Base-by-base conservation (phyloP, 1,139 yeast genomes). In the Eremothecium gossypii region DNA sequence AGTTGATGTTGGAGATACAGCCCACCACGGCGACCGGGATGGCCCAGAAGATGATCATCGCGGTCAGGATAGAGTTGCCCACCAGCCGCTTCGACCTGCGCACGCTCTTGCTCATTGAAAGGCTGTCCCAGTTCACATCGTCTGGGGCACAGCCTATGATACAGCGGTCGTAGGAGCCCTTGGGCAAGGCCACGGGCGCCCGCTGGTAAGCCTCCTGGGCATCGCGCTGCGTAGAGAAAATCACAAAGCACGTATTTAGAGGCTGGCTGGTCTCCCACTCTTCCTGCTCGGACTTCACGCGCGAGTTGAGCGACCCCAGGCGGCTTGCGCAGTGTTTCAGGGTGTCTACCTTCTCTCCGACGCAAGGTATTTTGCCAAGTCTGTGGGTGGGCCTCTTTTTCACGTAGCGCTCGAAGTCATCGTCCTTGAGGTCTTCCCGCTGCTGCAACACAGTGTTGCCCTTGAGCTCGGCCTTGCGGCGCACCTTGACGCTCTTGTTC, bases 21-120 rank as follows among this genome's bases (percentile, higher is more conserved):
- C 94, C 93, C 20, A 85, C 83, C 47, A 84, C 79, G 4, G 94
- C 85, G 10, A 84, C 91, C 2, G 95, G 95, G 47, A 85, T 71
- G 30, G 93, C 81, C 95, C 95, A 85, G 51, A 84, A 77, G 13
- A 83, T 67, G 41, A 84, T 71, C 51, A 81, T 53, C 3, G 77
- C 70, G 11, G 71, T 60, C 48, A 82, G 68, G 5, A 77, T 70
- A 9, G 78, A 66, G 46, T 70, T 65, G 0, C 89, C 83, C 30
- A 70, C 61, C 7, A 71, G 51, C 40, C 68, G 65, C 63, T 82
- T 73, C 8, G 69, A 53, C 30, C 69, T 55, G 57, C 77, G 67
- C 58, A 74, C 78, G 68, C 76, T 71, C 73, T 78, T 73, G 45
- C 73, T 74, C 49, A 79, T 57, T 45, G 83, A 65, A 64, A 82